A percentile compares a stretch with the other conserved stretches of the same genome.
phyloP scores from a whole-genome alignment of 345 rosid genomes.

The Sisymbrium irio region DNA sequence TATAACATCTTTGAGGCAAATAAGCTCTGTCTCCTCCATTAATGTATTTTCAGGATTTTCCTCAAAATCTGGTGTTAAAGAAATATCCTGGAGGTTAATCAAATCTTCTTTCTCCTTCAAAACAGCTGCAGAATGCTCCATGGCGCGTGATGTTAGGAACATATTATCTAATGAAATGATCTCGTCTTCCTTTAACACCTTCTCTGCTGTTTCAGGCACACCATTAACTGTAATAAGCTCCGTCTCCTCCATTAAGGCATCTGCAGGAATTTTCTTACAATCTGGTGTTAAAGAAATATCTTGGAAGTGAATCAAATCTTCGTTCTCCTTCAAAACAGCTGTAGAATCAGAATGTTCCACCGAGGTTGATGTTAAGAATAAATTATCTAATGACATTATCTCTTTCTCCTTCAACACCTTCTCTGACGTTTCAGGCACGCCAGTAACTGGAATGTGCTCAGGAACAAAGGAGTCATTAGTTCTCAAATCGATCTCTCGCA shows the following conservation, averaged over 20 bases:
- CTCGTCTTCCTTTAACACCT: slow-evolving; percentile 26
- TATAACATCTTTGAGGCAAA: slow-evolving; percentile 38
- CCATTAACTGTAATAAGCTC: slow-evolving; percentile 4
- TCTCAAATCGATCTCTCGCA: not conserved
- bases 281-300: not conserved
- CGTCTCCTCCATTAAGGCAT: not conserved
- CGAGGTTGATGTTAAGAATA: not conserved
- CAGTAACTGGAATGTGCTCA: slow-evolving; percentile 1
- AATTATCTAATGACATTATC: slow-evolving; percentile 18
- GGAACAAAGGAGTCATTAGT: not conserved
- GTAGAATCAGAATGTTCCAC: slow-evolving; percentile 6
- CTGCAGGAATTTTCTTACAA: not conserved
- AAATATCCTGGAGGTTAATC: not conserved
- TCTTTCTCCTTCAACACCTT: slow-evolving; percentile 28
- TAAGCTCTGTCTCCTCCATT: slow-evolving; percentile 32
- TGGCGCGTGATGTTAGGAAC: not conserved
- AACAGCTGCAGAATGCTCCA: slow-evolving; percentile 2
- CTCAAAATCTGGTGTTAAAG: not conserved
- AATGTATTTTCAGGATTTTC: not conserved
- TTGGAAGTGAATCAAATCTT: slow-evolving; percentile 1
- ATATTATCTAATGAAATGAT: slow-evolving; percentile 11
- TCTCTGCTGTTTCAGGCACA: slow-evolving; percentile 19
- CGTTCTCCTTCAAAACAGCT: not conserved
- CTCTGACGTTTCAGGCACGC: slow-evolving; percentile 14
- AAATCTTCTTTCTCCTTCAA: not conserved